Evolutionary conservation across 2,329 filamentous ascomycete species (phyloP).

Genomic region (Fusarium gaditjirri): DNA sequence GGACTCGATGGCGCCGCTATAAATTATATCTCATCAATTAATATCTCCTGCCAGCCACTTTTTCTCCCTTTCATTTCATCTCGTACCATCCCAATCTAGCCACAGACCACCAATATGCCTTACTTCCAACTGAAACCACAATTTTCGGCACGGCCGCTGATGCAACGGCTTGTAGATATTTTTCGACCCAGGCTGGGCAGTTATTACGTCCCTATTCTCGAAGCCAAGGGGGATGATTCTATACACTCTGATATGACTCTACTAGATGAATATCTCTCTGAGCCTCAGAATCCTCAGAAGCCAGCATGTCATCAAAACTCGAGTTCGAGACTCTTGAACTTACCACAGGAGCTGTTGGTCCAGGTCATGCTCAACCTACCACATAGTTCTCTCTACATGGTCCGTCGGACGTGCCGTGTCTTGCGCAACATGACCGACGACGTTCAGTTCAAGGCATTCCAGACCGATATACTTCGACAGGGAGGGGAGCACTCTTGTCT

Average conservation of each 20-base stretch:
- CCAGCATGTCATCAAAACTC: rapidly evolving
- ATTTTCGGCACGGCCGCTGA: neutral
- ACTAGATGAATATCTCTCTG: neutral
- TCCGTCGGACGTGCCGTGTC: neutral
- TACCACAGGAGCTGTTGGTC: neutral
- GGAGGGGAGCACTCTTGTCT: too few species aligned
- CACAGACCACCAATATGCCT: neutral
- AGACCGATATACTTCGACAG: neutral
- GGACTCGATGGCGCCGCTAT: too few species aligned
- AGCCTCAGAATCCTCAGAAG: neutral
- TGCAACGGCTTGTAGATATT: neutral
- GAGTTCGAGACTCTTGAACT: neutral
- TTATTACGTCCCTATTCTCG: neutral
- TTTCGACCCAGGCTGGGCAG: neutral
- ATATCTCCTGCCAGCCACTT: too few species aligned
- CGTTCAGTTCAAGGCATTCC: neutral
- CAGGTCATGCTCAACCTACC: neutral
- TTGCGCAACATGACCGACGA: neutral
- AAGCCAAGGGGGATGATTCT: neutral
- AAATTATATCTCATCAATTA: too few species aligned
- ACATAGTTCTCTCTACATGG: neutral
- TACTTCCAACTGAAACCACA: neutral
- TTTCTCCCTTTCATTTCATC: neutral
- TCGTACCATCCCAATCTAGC: neutral
- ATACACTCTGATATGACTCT: neutral